Evolutionary conservation across 805 yeast species (phyloP), one percentile per base, ranked within the genome.

Genomic region (Spathaspora passalidarum): DNA sequence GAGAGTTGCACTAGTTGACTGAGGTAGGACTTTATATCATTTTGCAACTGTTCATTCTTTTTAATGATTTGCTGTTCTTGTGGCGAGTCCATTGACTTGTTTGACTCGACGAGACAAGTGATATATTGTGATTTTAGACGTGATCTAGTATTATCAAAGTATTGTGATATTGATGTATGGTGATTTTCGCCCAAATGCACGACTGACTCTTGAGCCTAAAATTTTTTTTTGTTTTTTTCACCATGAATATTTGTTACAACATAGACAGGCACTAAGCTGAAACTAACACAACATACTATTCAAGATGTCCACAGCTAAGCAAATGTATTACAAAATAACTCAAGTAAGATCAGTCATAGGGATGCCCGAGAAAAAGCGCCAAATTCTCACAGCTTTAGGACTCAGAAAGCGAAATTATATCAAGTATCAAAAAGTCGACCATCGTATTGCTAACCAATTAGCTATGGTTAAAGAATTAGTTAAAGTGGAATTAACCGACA

Each of bases 311-410:
- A 43, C 51, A 13, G 48, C 54, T n/a, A 54, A 56, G 39, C 53
- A 47, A 42, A 43, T 56, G 50, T 62, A 49, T 46, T 72, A 72
- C 57, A 82, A 86, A 63, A 80, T 90, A 47, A 82, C 90, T 17
- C 89, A 89, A 57, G 68, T 76, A 43, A 80, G 95, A 61, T 90
- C 97, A 2, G 76, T 89, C 5, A 90, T 92, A 50, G 97, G 96
- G 1, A 74, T 89, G 57, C 96, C 97, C 10, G 78, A 81, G 46
- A 66, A 73, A 37, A 78, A 78, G 47, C 80, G 84, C 52, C 78
- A 78, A 48, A 82, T 90, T 7, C 80, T 88, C 21, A 68, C 75
- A 47, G 76, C 86, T 6, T 72, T 92, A 49, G 98, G 98, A 0
- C 78, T 92, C 44, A 78, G 75, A 44, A 81, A 76, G 56, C 81